Evolutionary conservation across 352 stramenopile genomes (phyloP), one percentile per base, ranked within the genome.

Genomic region (Thraustochytrium striatum): DNA sequence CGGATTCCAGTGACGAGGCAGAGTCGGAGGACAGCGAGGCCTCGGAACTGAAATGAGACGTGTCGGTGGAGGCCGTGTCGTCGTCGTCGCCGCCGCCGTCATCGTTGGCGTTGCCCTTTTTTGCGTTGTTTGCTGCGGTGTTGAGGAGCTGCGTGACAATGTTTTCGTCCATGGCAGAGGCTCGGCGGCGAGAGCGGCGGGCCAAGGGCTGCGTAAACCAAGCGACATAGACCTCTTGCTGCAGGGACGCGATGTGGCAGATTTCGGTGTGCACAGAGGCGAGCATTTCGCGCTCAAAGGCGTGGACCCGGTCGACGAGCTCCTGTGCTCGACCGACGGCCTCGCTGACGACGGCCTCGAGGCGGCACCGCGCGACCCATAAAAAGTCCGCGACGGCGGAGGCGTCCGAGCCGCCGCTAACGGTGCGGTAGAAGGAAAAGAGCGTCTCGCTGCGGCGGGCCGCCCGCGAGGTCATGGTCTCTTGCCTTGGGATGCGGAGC

Each of bases 281-380:
- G 50, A 79, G 55, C n/a, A 79, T 79, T 7, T 36, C 36, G 5
- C 13, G 9, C 25, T 72, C 69, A 3, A 79, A 33, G 3, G 3
- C 52, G 30, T 69, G 52, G 32, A 79, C 30, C 11, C 5, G 8
- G 11, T 65, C 33, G 25, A 55, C 8, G 39, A 79, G 35, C 21
- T 79, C 57, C 11, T 62, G n/a, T 7, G 69, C 69, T 11, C 25
- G 21, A 32, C 8, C n/a, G 7, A 79, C 35, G 19, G 57, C 11
- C 35, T 79, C 69, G 16, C 5, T 72, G 28, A 79, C 36, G 28
- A 79, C 39, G 19, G 69, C 69, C n/a, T 79, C 69, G 55, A 79
- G 50, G 8, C 69, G 25, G 30, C 69, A 79, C 19, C 55, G 7
- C 11, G 69, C 69, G 25, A 13, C 21, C 69, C 69, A 79, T 28